Base-by-base conservation (phyloP, 192 early-diverging fungal genomes). In the Linnemannia elongata region DNA sequence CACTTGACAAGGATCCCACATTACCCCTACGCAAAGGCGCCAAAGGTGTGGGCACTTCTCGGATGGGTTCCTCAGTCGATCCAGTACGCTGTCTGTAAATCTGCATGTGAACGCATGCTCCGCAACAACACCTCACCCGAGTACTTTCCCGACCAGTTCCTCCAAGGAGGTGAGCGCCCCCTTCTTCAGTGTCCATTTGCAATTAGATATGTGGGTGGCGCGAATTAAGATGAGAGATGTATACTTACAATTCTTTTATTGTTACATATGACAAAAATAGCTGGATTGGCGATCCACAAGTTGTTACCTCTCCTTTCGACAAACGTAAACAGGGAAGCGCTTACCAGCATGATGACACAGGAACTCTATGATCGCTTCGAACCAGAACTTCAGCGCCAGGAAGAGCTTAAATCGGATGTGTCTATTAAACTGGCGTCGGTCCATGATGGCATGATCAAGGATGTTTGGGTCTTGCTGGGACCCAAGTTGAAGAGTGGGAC, bases 61-160 rank as follows among this genome's bases (percentile, higher is more conserved):
- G 83, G 85, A 72, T 69, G 81, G 39, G 57, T 91, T 24, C 90
- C 90, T 47, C 52, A 75, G 12, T 84, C 81, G 27, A 72, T 88
- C 36, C 90, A 91, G 45, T 85, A 88, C 63, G 72, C 78, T 39
- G 71, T 91, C 69, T 79, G 84, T 44, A 90, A 90, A 79, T 90
- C 75, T 13, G 72, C 89, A 27, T 88, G 88, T 22, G 86, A 83
- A 47, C 69, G 90, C 30, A 88, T 91, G 80, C 80, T 91, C 47
- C 80, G 84, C 9, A 76, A 88, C 24, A 91, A 91, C 38, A 91
- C 89, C 0, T 88, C 89, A 0, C 57, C 81, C 24, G 80, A 85
- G 36, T 89, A 91, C 81, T 91, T 78, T 78, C 90, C 90, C 15
- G 89, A 91, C 17, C 90, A 91, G 76, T 91, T 91, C 68, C 82